Percentiles rank a stretch among this genome's conserved stretches.
phyloP scores from a whole-genome alignment of 2,329 filamentous ascomycete genomes.

The Tolypocladium tropicale region DNA sequence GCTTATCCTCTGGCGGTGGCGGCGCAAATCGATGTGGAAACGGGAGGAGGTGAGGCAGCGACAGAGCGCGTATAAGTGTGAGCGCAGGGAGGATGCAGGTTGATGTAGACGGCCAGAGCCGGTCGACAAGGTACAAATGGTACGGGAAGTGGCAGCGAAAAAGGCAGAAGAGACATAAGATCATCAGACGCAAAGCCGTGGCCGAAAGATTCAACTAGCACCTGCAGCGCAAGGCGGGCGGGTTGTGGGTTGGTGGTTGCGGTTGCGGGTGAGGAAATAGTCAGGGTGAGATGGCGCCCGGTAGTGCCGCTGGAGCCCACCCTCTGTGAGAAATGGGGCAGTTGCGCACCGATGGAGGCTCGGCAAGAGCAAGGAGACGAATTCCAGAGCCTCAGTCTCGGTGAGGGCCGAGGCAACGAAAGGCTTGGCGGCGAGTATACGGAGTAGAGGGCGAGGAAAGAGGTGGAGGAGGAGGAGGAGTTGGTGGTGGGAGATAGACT shows the following conservation, averaged over 20 bases:
- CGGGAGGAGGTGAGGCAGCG: neutral
- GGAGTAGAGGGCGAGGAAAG: too few species aligned
- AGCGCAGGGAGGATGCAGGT: neutral
- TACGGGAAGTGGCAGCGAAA: neutral
- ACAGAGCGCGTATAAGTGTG: neutral
- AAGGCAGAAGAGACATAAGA: neutral
- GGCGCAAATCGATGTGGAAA: neutral
- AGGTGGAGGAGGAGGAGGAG: neutral
- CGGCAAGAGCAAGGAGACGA: neutral
- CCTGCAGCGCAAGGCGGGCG: neutral
- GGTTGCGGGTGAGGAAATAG: neutral
- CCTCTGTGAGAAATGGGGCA: conserved; percentile 1
- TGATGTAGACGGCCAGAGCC: neutral
- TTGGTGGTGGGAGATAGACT: neutral
- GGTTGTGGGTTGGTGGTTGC: conserved; percentile 3
- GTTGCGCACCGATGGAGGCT: neutral
- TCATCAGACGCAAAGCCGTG: conserved; percentile 1
- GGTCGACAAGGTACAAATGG: neutral
- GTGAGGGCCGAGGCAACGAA: neutral
- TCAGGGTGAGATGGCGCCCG: conserved; percentile 1
- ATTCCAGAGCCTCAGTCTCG: neutral
- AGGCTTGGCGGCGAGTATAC: too few species aligned
- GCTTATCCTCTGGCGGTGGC: neutral
- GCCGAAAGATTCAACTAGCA: neutral
- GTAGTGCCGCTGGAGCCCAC: conserved; percentile 1